Evolutionary conservation across 768 basidiomycete genomes (phyloP).

Genomic region (Leccinum fibrillosum): DNA sequence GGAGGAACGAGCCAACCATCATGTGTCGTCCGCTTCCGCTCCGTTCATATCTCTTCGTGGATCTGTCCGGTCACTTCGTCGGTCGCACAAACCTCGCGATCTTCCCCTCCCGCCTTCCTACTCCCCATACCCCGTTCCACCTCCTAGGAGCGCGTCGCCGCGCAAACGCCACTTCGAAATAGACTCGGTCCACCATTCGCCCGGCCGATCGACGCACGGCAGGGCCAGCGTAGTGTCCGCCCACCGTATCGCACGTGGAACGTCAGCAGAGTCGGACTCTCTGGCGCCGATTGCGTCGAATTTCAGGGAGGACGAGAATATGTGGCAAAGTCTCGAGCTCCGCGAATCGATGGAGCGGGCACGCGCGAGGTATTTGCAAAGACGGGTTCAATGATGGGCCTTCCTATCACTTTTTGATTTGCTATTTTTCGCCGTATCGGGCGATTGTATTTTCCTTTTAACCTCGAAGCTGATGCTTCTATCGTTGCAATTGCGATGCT

Average conservation of each 20-base stretch:
- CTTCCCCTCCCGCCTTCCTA: constrained; percentile 30
- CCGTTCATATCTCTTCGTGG: constrained; percentile 26
- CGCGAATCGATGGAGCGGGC: constrained; percentile 61
- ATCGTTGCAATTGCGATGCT: background rate
- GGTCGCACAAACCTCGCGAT: constrained; percentile 19
- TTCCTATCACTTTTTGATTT: background rate
- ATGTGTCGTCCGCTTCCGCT: background rate
- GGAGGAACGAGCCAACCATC: constrained; percentile 43
- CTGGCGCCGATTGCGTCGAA: constrained; percentile 20
- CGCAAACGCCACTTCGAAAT: constrained; percentile 25
- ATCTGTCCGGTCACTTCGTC: constrained; percentile 27
- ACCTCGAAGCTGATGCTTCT: background rate
- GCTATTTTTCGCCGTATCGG: background rate
- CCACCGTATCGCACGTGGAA: constrained; percentile 23
- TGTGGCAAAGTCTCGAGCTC: constrained; percentile 64
- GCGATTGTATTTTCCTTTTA: background rate
- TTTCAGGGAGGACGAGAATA: constrained; percentile 43
- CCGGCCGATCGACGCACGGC: constrained; percentile 18
- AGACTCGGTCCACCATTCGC: constrained; percentile 18
- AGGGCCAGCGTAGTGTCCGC: constrained; percentile 15
- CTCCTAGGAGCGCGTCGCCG: constrained; percentile 33
- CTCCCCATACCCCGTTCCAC: constrained; percentile 24
- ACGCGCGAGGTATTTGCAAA: constrained; percentile 36
- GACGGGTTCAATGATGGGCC: constrained; percentile 11
- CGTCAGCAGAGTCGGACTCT: constrained; percentile 35